Base-by-base conservation (phyloP, 371 early-diverging fungal species). In the Capillidium rhysosporum region DNA sequence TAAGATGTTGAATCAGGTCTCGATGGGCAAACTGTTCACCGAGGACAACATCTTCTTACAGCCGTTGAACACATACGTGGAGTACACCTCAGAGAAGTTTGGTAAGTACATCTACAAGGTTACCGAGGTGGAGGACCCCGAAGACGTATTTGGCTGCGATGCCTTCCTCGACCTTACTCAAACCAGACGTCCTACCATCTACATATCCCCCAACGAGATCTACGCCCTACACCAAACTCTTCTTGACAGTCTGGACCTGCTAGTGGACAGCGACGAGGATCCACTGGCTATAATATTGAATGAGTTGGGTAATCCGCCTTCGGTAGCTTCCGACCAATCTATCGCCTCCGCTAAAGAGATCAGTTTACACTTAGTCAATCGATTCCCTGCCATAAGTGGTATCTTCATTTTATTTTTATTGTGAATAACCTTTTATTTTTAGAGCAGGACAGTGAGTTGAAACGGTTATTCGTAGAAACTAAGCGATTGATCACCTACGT, bases 1-100 rank as follows among this genome's bases (percentile, higher is more conserved):
- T 41, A 93, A 92, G 67, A 85, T 87, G 76, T 72, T 98, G 5
- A 85, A 91, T 57, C 82, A 89, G 58, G 85, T 96, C 40, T 82
- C 89, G 5, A 84, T 83, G 41, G 86, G 84, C 56, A 79, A 78
- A 57, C 62, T 76, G 47, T 79, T 83, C 63, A 63, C 69, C 9
- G 80, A 73, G 49, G 76, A 80, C 45, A 75, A 84, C 56, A 70
- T 81, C 54, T 84, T 79, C 52, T 59, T 86, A 55, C 77, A 77
- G 46, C 84, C 85, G 29, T 60, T 88, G 43, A 86, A 86, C 59
- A 78, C 80, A 38, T 91, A 84, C 63, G 82, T 94, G 10, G 67
- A 69, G 1, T 71, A 77, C 44, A 76, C 90, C 9, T 68, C 80
- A 8, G 72, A 79, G 23, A 70, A 73, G 54, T 94, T 93, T 57